Evolutionary conservation across 768 basidiomycete genomes (phyloP), one percentile per base, ranked within the genome.

Genomic region (Butyriboletus loyo): DNA sequence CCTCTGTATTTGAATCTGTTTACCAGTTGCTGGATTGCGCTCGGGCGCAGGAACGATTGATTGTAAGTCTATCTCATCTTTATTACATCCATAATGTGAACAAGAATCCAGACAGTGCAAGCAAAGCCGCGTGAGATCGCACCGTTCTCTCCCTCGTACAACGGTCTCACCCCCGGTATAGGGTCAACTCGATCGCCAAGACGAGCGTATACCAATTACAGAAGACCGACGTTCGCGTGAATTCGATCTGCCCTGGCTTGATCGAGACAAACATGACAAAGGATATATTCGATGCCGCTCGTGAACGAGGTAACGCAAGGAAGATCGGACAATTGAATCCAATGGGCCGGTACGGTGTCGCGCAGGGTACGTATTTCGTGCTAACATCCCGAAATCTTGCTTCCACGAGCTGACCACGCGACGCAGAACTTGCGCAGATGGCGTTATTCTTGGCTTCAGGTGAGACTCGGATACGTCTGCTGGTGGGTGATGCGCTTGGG

Each of bases 221-320:
- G 58, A 86, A 79, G 65, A 86, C 84, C 1, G 87, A 92, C 69
- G 80, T 98, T 58, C 88, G 95, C 39, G 86, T 97, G 56, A 96
- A 93, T 69, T 77, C 86, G 39, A 84, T 97, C 59, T 95, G 92
- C 64, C 95, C 95, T 6, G 94, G 93, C 14, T 72, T 97, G 52
- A 92, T 97, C 63, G 89, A 96, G 74, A 98, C 94, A 9, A 89
- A 86, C 45, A 97, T 98, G 92, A 95, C 95, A 3, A 73, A 70
- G 44, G 64, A 59, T n/a, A 78, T 86, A 30, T 98, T 98, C 62
- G 82, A 88, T 25, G 78, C 78, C 44, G 94, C 94, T 27, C 83
- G 87, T 22, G 68, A 82, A 52, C 80, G 85, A 24, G 94, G 94
- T 9, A 87, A 76, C n/a, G 77, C 72, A 19, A 72, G 73, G 46